A percentile compares a stretch with the other conserved stretches of the same genome.
These are phyloP conservation scores for Tylopilus sp. DNA, from an alignment of 1,284 basidiomycete species.

Conservation along the genomic window DNA sequence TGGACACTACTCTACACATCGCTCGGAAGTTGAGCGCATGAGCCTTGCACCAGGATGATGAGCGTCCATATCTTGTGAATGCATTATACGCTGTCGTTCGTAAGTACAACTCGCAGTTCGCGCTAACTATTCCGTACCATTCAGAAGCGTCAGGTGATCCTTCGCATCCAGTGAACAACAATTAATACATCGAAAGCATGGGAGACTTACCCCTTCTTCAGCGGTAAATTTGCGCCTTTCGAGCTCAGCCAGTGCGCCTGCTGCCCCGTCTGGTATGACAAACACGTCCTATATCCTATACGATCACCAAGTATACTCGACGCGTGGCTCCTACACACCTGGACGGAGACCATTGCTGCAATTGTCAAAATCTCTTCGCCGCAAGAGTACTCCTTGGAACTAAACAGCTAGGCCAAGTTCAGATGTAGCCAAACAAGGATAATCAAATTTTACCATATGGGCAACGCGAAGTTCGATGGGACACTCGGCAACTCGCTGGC, in stretches of 20 bases:
- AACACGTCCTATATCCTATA: conserved; percentile 67
- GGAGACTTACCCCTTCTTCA: conserved; percentile 80
- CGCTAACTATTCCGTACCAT: conserved; percentile 49
- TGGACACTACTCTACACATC: conserved; percentile 86
- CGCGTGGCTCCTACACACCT: conserved; percentile 43
- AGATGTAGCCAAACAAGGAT: not conserved
- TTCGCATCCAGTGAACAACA: conserved; percentile 30
- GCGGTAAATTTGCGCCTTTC: conserved; percentile 93
- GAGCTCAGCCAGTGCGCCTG: conserved; percentile 80
- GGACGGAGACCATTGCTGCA: conserved; percentile 89
- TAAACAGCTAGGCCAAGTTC: conserved; percentile 63
- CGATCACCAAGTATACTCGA: not conserved
- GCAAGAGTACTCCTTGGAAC: conserved; percentile 77
- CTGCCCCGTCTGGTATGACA: conserved; percentile 77
- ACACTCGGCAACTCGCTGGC: conserved; percentile 71
- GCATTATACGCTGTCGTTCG: conserved; percentile 76
- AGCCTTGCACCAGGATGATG: conserved; percentile 86
- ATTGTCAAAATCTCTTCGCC: conserved; percentile 93
- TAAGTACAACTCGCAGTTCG: conserved; percentile 6
- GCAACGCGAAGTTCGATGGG: conserved; percentile 73
- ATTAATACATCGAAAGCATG: not conserved
- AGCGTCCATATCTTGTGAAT: conserved; percentile 77
- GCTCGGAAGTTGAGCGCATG: conserved; percentile 91
- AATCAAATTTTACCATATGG: conserved; percentile 52
- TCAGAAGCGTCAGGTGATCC: conserved; percentile 90